A percentile compares a stretch with the other conserved stretches of the same genome.
phyloP scores from a whole-genome alignment of 2,329 filamentous ascomycete genomes.

The Talaromyces sp. region DNA sequence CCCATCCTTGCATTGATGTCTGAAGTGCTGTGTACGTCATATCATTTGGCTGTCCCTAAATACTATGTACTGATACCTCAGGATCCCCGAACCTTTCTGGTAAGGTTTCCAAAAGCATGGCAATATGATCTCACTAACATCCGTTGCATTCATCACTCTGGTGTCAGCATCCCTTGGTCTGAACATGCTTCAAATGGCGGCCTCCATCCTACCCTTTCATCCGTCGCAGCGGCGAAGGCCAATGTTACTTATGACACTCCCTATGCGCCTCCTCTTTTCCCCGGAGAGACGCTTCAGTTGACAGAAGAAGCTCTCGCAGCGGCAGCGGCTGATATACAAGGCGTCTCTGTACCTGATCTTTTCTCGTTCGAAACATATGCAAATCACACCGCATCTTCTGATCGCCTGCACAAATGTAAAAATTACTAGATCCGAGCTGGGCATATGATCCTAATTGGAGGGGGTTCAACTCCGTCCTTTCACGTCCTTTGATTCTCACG shows the following conservation, averaged over 20 bases:
- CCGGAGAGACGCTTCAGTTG: not conserved
- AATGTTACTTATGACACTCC: not conserved
- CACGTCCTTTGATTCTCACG: constrained; percentile 37
- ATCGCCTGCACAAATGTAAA: not conserved
- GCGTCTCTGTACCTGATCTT: not conserved
- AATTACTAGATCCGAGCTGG: constrained; percentile 36
- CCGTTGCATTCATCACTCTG: not conserved
- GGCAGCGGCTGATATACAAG: not conserved
- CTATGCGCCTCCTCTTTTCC: not conserved
- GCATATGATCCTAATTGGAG: constrained; percentile 37
- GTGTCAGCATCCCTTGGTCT: not conserved
- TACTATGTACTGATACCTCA: too few relatives aligned
- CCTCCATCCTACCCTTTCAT: not conserved
- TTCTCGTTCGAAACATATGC: not conserved
- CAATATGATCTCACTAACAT: not conserved
- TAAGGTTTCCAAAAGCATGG: not conserved
- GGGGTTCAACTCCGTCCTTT: constrained; percentile 37
- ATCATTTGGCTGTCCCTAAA: too few relatives aligned
- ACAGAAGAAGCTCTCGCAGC: not conserved
- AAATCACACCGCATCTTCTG: not conserved
- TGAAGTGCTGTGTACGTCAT: too few relatives aligned
- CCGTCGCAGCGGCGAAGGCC: not conserved
- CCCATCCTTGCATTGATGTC: too few relatives aligned
- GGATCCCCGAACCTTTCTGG: too few relatives aligned
- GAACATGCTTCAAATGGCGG: not conserved